A percentile compares a stretch with the other conserved stretches of the same genome.
These are phyloP conservation scores for Puccinia polysora DNA, from an alignment of 1,284 basidiomycete species.

Conservation along the genomic window DNA sequence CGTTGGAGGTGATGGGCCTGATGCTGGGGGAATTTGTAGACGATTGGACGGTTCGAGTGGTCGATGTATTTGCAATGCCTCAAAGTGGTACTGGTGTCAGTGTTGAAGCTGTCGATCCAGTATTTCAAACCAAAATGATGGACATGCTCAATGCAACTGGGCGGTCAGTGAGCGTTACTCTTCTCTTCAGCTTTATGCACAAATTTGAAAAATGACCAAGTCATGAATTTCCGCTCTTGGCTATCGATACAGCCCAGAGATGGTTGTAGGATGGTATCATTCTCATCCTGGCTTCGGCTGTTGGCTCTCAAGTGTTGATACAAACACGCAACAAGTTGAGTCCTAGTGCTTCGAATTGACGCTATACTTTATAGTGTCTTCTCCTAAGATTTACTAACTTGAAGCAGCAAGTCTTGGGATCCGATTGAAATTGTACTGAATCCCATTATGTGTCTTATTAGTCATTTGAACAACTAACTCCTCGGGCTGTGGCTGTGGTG, in stretches of 20 bases:
- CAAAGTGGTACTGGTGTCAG: slow-evolving; percentile 97
- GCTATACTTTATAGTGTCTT: too few species aligned
- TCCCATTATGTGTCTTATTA: slow-evolving; percentile 54
- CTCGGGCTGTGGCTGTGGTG: slow-evolving; percentile 93
- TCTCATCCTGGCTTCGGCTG: slow-evolving; percentile 99
- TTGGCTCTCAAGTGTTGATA: slow-evolving; percentile 97
- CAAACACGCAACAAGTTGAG: slow-evolving; percentile 92
- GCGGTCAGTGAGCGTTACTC: slow-evolving; percentile 60
- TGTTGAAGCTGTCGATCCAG: slow-evolving; percentile 98
- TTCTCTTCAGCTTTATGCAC: not conserved
- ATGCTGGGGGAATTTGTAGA: slow-evolving; percentile 99
- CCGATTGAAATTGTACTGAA: too few species aligned
- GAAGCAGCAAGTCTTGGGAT: too few species aligned
- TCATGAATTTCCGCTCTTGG: too few species aligned
- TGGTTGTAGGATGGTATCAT: slow-evolving; percentile 99
- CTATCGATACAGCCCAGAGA: slow-evolving; percentile 70
- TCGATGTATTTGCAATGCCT: slow-evolving; percentile 99
- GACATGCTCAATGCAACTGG: slow-evolving; percentile 99
- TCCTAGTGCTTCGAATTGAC: slow-evolving; percentile 5
- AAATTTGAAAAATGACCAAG: not conserved
- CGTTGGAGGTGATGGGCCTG: slow-evolving; percentile 99
- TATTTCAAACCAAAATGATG: slow-evolving; percentile 97
- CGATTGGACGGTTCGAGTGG: slow-evolving; percentile 82
- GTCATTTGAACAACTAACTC: slow-evolving; percentile 95
- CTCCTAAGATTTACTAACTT: too few species aligned